These are phyloP conservation scores for Cladosporium oxysporum DNA, from an alignment of 2,329 filamentous ascomycete species.

Conservation along the genomic window DNA sequence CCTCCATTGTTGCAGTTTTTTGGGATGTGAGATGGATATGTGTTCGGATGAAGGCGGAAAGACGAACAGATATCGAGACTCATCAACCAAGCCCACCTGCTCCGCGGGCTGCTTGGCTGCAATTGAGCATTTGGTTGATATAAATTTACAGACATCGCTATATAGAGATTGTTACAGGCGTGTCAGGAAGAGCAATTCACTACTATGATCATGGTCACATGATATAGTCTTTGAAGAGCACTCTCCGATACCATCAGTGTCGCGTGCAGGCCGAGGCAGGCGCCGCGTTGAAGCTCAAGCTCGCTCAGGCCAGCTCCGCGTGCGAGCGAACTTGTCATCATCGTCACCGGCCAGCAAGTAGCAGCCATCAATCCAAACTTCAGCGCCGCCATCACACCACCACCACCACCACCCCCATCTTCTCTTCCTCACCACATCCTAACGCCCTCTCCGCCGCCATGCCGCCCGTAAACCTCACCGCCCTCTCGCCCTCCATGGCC, in stretches of 20 bases:
- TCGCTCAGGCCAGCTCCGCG: not conserved
- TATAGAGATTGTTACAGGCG: not conserved
- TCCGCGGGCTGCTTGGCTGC: slow-evolving; percentile 2
- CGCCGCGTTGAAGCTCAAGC: not conserved
- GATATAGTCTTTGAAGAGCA: not conserved
- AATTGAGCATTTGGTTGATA: not conserved
- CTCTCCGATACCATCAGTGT: not conserved
- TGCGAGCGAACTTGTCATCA: slow-evolving; percentile 5
- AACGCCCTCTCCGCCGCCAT: not conserved
- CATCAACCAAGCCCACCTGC: not conserved
- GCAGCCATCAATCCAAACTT: slow-evolving; percentile 3
- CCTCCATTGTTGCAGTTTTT: slow-evolving; percentile 27
- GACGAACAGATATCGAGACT: not conserved
- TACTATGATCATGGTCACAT: not conserved
- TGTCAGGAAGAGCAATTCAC: not conserved
- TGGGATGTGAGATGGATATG: not conserved
- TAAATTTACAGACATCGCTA: not conserved
- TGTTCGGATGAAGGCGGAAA: slow-evolving; percentile 3
- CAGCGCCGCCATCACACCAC: slow-evolving; percentile 7
- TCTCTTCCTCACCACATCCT: not conserved
- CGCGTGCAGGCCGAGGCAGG: not conserved
- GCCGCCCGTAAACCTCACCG: slow-evolving; percentile 8
- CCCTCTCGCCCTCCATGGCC: slow-evolving; percentile 27
- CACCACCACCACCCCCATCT: not conserved
- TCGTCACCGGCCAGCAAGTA: not conserved